A percentile compares a stretch with the other conserved stretches of the same genome.
Conservation (phyloP, 805 yeast species). For the Starmera pachycereana region DNA sequence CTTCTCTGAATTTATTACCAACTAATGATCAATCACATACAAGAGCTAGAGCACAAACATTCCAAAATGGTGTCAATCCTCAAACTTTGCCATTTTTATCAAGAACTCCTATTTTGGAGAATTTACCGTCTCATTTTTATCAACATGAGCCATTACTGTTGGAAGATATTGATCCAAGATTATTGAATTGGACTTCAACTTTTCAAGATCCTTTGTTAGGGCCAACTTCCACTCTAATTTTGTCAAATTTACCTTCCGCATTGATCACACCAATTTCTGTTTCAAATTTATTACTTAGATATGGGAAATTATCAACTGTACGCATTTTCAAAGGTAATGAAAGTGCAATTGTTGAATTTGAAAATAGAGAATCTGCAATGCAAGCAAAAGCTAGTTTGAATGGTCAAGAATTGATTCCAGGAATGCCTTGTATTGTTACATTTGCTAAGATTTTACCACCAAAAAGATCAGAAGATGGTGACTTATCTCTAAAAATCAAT, state of each 20-base stretch:
- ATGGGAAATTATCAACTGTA: constrained; percentile 52
- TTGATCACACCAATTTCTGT: constrained; percentile 43
- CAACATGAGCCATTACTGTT: constrained; percentile 21
- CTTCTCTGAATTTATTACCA: background rate
- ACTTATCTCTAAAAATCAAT: constrained; percentile 4
- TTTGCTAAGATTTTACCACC: constrained; percentile 63
- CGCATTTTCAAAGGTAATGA: constrained; percentile 42
- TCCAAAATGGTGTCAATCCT: constrained; percentile 17
- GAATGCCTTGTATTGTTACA: constrained; percentile 64
- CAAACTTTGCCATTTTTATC: no score
- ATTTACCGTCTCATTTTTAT: background rate
- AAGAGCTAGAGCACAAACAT: constrained; percentile 35
- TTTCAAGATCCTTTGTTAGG: constrained; percentile 60
- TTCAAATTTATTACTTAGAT: constrained; percentile 48
- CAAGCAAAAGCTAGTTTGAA: constrained; percentile 68
- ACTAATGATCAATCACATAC: constrained; percentile 2
- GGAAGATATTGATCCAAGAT: constrained; percentile 53
- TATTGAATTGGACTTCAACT: constrained; percentile 56
- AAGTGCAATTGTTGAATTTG: constrained; percentile 63
- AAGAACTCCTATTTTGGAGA: no score
- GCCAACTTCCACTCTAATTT: constrained; percentile 67
- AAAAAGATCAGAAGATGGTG: constrained; percentile 12
- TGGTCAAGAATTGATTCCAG: constrained; percentile 76
- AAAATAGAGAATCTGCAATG: constrained; percentile 64
- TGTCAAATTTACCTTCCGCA: constrained; percentile 68